Evolutionary conservation across 2,329 filamentous ascomycete genomes (phyloP).

Genomic region (Ophiostoma quercus): DNA sequence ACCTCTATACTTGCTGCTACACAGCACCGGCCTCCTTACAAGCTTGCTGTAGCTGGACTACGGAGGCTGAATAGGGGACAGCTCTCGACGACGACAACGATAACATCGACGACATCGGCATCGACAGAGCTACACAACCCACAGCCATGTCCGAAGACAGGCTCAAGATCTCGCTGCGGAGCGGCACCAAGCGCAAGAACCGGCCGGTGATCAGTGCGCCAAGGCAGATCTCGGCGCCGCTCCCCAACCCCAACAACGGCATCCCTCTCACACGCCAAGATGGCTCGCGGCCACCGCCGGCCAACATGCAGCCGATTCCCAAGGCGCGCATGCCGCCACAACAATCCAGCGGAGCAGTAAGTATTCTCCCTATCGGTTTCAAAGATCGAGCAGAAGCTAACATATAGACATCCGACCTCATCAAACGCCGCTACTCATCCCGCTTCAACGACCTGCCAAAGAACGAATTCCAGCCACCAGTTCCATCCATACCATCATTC

Average conservation of each 20-base stretch:
- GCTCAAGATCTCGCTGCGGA: conserved; percentile 58
- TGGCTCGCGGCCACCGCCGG: conserved; percentile 30
- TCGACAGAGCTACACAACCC: background rate
- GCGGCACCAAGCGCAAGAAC: conserved; percentile 54
- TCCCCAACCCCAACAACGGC: conserved; percentile 46
- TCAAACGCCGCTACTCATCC: conserved; percentile 91
- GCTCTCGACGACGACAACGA: conserved; percentile 9
- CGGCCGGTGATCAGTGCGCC: conserved; percentile 59
- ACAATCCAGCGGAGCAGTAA: conserved; percentile 52
- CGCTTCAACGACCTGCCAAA: conserved; percentile 77
- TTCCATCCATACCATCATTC: conserved; percentile 61
- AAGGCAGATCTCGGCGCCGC: conserved; percentile 57
- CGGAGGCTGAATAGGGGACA: conserved; percentile 6
- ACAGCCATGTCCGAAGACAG: conserved; percentile 57
- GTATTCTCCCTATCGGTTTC: background rate
- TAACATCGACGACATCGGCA: background rate
- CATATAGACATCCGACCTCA: conserved; percentile 67
- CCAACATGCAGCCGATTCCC: conserved; percentile 32
- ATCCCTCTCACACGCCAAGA: conserved; percentile 24
- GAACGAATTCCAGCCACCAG: conserved; percentile 67
- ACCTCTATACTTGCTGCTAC: background rate
- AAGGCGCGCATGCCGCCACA: conserved; percentile 40
- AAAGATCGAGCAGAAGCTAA: background rate
- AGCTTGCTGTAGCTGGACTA: conserved; percentile 20
- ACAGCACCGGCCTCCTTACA: background rate